Percentiles rank a stretch among this genome's conserved stretches.
Evolutionary conservation across 129 eudicot genomes (phyloP).

Genomic region (Artemisia argyi): DNA sequence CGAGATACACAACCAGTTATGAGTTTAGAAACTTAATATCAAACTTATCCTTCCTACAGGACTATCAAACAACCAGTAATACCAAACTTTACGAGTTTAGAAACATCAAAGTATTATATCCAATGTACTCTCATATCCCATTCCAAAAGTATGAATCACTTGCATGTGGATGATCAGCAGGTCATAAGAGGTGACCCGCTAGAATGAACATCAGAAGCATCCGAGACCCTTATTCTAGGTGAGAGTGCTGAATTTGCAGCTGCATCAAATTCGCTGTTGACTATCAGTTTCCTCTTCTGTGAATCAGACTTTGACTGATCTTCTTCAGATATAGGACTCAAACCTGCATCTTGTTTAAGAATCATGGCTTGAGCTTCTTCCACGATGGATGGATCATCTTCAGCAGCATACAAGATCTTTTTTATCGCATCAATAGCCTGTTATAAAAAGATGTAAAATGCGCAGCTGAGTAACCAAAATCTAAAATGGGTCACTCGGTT

Average conservation of each 20-base stretch:
- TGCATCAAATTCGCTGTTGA: slow-evolving; percentile 66
- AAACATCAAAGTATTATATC: neutral
- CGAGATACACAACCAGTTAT: neutral
- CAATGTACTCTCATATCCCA: too few relatives aligned
- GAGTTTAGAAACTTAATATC: neutral
- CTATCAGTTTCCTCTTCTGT: slow-evolving; percentile 72
- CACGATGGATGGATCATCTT: slow-evolving; percentile 74
- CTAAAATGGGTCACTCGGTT: too few relatives aligned
- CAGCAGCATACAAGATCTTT: slow-evolving; percentile 79
- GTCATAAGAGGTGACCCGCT: slow-evolving; percentile 84
- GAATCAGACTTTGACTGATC: slow-evolving; percentile 37
- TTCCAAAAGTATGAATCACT: too few relatives aligned
- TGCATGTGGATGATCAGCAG: slow-evolving; percentile 33
- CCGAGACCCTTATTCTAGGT: slow-evolving; percentile 81
- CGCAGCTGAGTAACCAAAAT: too few relatives aligned
- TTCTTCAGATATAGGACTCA: slow-evolving; percentile 47
- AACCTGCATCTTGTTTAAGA: slow-evolving; percentile 41
- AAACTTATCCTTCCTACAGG: too few relatives aligned
- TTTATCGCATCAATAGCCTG: slow-evolving; percentile 54
- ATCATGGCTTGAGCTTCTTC: slow-evolving; percentile 82
- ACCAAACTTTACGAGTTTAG: too few relatives aligned
- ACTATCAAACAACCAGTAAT: too few relatives aligned
- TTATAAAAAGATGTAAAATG: too few relatives aligned
- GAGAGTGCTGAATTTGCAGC: slow-evolving; percentile 68
- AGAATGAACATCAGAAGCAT: slow-evolving; percentile 88